Conservation (phyloP, 2,329 filamentous ascomycete species). For the Didymosphaeria variabile region DNA sequence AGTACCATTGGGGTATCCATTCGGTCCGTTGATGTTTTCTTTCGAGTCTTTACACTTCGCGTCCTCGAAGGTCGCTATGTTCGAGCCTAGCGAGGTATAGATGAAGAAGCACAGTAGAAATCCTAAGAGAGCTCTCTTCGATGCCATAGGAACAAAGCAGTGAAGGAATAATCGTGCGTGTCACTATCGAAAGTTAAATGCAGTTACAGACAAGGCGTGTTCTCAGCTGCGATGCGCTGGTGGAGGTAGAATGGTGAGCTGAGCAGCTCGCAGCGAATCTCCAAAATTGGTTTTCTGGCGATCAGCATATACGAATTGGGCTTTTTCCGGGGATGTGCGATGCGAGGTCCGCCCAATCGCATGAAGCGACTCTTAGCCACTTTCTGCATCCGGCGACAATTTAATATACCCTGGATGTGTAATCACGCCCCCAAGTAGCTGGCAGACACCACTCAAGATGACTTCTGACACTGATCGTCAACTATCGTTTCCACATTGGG, state of each 20-base stretch:
- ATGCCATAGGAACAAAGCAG: background rate
- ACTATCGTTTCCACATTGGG: too few species aligned
- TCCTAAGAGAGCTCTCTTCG: background rate
- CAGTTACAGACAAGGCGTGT: background rate
- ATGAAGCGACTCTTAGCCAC: background rate
- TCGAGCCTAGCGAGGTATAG: background rate
- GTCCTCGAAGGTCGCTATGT: slow-evolving; percentile 25
- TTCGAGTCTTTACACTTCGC: slow-evolving; percentile 21
- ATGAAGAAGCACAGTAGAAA: background rate
- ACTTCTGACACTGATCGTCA: background rate
- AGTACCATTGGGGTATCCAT: slow-evolving; percentile 29
- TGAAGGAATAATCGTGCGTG: background rate
- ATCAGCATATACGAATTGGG: background rate
- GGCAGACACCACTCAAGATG: background rate
- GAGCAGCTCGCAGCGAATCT: background rate
- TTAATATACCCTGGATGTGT: slow-evolving; percentile 4
- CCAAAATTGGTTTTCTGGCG: background rate
- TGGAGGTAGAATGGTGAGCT: background rate
- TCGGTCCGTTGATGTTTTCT: slow-evolving; percentile 22
- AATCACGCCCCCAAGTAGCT: background rate
- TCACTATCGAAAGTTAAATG: background rate
- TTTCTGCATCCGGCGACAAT: background rate
- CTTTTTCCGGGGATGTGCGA: background rate
- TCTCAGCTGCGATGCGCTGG: background rate
- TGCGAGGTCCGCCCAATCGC: background rate